phyloP scores from a whole-genome alignment of 208 protist species.

The Trichomonas vaginalis region DNA sequence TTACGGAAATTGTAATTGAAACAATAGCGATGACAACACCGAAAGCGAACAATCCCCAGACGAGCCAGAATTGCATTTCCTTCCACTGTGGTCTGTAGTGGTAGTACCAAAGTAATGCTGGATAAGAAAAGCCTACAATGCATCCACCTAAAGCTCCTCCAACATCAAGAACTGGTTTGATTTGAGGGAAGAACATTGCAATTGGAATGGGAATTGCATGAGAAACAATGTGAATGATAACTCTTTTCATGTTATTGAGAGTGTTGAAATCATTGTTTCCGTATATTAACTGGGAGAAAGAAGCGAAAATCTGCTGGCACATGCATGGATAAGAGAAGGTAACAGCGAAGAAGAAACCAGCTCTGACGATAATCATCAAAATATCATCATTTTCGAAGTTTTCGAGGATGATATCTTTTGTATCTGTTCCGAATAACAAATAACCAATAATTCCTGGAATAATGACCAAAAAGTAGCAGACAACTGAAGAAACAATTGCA shows the following conservation, averaged over 20 bases:
- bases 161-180: not conserved
- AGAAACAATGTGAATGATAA: not conserved
- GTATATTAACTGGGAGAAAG: not conserved
- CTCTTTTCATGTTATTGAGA: not conserved
- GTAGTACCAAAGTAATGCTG: not conserved
- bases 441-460: not conserved
- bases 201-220: not conserved
- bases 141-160: not conserved
- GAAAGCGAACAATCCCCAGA: not conserved
- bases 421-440: not conserved
- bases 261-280: not conserved
- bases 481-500: not conserved
- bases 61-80: not conserved
- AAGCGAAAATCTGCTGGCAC: not conserved
- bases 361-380: not conserved
- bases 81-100: too few relatives aligned
- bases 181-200: not conserved
- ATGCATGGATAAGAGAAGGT: not conserved
- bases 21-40: not conserved
- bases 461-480: not conserved
- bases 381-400: not conserved
- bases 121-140: not conserved
- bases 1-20: not conserved
- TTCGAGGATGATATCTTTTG: not conserved
- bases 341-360: not conserved